Percentiles rank a stretch among this genome's conserved stretches.
These are phyloP conservation scores for Leccinum griseonigrum DNA, from an alignment of 1,284 basidiomycete genomes.

Conservation along the genomic window DNA sequence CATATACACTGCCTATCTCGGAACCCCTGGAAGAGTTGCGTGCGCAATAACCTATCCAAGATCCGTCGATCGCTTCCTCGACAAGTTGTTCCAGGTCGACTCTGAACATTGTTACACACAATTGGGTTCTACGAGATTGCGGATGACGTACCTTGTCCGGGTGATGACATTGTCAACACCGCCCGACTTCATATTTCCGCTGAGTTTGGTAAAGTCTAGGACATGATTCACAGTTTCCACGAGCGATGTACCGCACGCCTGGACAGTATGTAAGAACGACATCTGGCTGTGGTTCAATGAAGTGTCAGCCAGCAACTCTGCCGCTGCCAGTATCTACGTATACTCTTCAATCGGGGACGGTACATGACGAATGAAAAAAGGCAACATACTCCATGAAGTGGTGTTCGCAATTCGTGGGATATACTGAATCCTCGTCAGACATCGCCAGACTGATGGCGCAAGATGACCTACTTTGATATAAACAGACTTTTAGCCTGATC, in stretches of 20 bases:
- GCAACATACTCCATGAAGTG: conserved; percentile 73
- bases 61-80: conserved; percentile 95
- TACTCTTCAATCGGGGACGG: conserved; percentile 8
- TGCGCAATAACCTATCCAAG: conserved; percentile 91
- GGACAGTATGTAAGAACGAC: conserved; percentile 87
- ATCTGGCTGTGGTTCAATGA: conserved; percentile 76
- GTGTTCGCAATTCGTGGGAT: conserved; percentile 91
- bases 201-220: conserved; percentile 93
- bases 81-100: conserved; percentile 87
- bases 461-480: conserved; percentile 73
- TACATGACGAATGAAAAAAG: background rate
- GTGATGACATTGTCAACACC: conserved; percentile 74
- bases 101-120: conserved; percentile 36
- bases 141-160: conserved; percentile 49
- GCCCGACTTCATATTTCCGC: conserved; percentile 79
- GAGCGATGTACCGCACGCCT: conserved; percentile 82
- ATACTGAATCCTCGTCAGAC: conserved; percentile 53
- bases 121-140: background rate
- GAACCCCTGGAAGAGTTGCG: conserved; percentile 65
- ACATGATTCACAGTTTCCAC: conserved; percentile 95
- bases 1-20: conserved; percentile 91
- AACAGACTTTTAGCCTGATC: conserved; percentile 92
- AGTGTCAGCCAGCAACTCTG: conserved; percentile 86
- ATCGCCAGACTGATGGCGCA: conserved; percentile 2
- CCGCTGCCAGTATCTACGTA: conserved; percentile 79